phyloP scores from a whole-genome alignment of 495 filamentous ascomycete species.

The Podospora conica region DNA sequence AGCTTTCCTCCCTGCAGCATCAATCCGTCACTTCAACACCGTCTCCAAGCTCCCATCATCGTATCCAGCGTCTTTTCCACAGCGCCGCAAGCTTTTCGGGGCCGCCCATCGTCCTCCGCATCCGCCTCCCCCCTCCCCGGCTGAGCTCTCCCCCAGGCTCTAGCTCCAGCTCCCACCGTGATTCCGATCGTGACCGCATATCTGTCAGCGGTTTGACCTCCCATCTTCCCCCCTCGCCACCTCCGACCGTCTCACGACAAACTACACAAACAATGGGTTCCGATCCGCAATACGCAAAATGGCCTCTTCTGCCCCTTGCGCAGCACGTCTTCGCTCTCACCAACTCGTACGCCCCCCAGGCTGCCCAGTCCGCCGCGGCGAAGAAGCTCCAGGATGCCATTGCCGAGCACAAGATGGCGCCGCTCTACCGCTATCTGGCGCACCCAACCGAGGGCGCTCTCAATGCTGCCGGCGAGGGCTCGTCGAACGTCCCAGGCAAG shows the following conservation, averaged over 20 bases:
- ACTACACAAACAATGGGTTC: constrained; percentile 63
- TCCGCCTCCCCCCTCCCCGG: not conserved
- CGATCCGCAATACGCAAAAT: constrained; percentile 94
- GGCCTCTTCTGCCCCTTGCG: constrained; percentile 82
- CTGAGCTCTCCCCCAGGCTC: not conserved
- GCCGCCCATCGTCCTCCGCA: not conserved
- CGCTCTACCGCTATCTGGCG: constrained; percentile 89
- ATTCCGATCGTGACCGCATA: not conserved
- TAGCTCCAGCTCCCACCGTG: not conserved
- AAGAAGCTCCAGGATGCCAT: constrained; percentile 91
- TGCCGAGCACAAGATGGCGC: constrained; percentile 89
- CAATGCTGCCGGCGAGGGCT: constrained; percentile 67
- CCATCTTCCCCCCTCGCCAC: not conserved
- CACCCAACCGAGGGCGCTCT: constrained; percentile 90
- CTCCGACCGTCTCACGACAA: not conserved
- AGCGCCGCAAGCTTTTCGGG: not conserved
- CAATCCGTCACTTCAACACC: not conserved
- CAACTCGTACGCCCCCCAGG: constrained; percentile 68
- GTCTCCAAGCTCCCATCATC: constrained; percentile 1
- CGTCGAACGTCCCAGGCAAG: constrained; percentile 45
- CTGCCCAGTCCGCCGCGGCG: constrained; percentile 64
- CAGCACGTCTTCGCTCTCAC: constrained; percentile 97
- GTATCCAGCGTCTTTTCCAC: not conserved
- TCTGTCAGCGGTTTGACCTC: constrained; percentile 1
- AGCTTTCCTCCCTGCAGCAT: not conserved